phyloP scores from a whole-genome alignment of 1,284 basidiomycete genomes.

The Lignosus rhinocerotis region DNA sequence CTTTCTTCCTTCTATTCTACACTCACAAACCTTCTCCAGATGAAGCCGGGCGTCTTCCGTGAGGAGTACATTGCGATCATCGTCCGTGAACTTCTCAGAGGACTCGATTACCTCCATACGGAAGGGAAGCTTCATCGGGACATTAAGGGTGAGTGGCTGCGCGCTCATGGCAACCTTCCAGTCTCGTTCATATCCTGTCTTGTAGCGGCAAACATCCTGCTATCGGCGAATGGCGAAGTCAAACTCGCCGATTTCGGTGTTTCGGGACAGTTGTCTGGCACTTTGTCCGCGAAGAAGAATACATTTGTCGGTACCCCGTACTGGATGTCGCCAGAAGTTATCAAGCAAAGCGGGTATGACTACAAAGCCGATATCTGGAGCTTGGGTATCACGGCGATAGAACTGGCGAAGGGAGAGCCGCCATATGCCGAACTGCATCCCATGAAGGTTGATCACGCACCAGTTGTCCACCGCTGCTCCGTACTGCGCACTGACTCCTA shows the following conservation, averaged over 20 bases:
- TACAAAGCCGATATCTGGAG: constrained; percentile 99
- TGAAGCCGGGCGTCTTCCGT: constrained; percentile 96
- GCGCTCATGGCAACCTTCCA: not conserved
- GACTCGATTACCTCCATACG: constrained; percentile 92
- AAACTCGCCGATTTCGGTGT: constrained; percentile 99
- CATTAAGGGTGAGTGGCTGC: constrained; percentile 81
- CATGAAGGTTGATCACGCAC: constrained; percentile 83
- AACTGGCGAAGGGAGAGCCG: constrained; percentile 95
- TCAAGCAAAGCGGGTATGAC: constrained; percentile 99
- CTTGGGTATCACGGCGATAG: constrained; percentile 95
- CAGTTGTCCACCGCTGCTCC: not conserved
- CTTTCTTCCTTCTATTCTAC: constrained; percentile 10
- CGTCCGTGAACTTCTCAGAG: constrained; percentile 86
- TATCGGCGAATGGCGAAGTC: constrained; percentile 94
- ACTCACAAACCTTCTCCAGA: constrained; percentile 51
- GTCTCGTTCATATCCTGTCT: not conserved
- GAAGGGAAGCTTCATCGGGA: constrained; percentile 98
- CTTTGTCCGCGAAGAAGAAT: constrained; percentile 97
- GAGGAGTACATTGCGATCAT: constrained; percentile 99
- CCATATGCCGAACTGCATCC: constrained; percentile 98
- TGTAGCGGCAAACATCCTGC: constrained; percentile 90
- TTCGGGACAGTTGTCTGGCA: constrained; percentile 96
- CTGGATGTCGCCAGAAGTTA: constrained; percentile 99
- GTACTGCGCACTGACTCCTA: not conserved
- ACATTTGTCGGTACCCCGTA: constrained; percentile 97